Conservation (phyloP, 1,139 yeast species). For the Suhomyces bolitotheri region DNA sequence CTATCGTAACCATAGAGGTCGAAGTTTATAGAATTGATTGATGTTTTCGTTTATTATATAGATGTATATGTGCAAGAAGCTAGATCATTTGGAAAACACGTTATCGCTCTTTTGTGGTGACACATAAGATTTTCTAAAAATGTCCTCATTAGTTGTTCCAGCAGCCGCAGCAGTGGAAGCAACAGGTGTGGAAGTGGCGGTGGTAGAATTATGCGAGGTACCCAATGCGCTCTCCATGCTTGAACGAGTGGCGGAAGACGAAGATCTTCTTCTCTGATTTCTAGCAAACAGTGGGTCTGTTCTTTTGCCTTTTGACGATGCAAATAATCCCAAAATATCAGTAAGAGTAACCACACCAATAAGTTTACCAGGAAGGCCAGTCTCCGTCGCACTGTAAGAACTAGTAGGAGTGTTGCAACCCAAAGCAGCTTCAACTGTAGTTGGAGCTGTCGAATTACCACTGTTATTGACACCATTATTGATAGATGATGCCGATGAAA, state of each 20-base stretch:
- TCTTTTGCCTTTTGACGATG: constrained; percentile 61
- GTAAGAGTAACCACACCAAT: constrained; percentile 91
- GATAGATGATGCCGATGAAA: constrained; percentile 10
- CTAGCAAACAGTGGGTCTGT: constrained; percentile 85
- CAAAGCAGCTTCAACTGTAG: constrained; percentile 23
- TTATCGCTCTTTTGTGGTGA: constrained; percentile 11
- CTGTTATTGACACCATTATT: constrained; percentile 7
- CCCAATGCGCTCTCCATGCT: constrained; percentile 29
- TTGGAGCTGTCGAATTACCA: constrained; percentile 2
- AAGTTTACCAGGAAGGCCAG: constrained; percentile 63
- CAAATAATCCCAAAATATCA: constrained; percentile 80
- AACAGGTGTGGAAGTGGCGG: constrained; percentile 1
- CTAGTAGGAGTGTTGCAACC: constrained; percentile 13
- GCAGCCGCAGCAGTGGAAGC: constrained; percentile 8
- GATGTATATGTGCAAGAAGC: constrained; percentile 2
- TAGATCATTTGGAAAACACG: constrained; percentile 9
- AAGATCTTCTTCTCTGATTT: constrained; percentile 78
- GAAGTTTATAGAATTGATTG: too few relatives aligned
- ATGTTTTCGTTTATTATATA: too few relatives aligned
- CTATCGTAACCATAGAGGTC: too few relatives aligned
- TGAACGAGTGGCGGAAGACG: constrained; percentile 47
- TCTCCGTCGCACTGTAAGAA: constrained; percentile 9
- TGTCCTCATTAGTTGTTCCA: constrained; percentile 17
- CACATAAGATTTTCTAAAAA: constrained; percentile 22
- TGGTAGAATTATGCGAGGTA: not conserved